phyloP scores from a whole-genome alignment of 768 basidiomycete species.

The Pleurotus sapidus region DNA sequence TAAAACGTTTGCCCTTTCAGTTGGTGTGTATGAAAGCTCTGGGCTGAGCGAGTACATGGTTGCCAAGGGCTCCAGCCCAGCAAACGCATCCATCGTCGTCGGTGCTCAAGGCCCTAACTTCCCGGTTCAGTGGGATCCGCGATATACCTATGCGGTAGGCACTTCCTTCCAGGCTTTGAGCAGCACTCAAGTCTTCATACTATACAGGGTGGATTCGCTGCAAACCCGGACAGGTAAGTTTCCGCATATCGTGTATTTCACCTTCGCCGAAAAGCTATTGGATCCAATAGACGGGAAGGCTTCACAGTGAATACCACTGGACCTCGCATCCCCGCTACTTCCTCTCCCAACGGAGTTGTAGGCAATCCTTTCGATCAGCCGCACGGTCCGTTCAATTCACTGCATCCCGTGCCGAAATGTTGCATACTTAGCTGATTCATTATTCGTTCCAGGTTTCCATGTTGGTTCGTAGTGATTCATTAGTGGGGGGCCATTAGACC shows the following conservation, averaged over 20 bases:
- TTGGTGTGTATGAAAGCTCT: conserved; percentile 35
- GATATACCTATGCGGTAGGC: conserved; percentile 35
- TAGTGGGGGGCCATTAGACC: background rate
- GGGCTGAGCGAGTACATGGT: conserved; percentile 40
- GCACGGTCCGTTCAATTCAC: conserved; percentile 18
- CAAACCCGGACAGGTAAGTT: conserved; percentile 39
- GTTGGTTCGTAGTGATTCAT: conserved; percentile 20
- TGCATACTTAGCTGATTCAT: background rate
- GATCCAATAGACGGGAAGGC: conserved; percentile 27
- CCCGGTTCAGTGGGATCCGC: conserved; percentile 43
- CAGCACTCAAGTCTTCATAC: background rate
- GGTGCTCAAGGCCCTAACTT: conserved; percentile 41
- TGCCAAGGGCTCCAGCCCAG: conserved; percentile 31
- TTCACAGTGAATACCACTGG: conserved; percentile 31
- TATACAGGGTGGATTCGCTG: conserved; percentile 33
- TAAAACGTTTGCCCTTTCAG: conserved; percentile 12
- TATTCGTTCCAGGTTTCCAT: conserved; percentile 24
- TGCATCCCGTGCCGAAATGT: background rate
- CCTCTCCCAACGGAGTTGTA: conserved; percentile 17
- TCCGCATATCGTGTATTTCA: background rate
- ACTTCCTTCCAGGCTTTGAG: background rate
- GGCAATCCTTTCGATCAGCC: conserved; percentile 34
- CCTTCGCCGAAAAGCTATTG: background rate
- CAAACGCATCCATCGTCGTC: conserved; percentile 33
- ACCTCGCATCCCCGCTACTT: conserved; percentile 34